Evolutionary conservation across 2,329 filamentous ascomycete genomes (phyloP).

Genomic region (Apiospora kogelbergensis): DNA sequence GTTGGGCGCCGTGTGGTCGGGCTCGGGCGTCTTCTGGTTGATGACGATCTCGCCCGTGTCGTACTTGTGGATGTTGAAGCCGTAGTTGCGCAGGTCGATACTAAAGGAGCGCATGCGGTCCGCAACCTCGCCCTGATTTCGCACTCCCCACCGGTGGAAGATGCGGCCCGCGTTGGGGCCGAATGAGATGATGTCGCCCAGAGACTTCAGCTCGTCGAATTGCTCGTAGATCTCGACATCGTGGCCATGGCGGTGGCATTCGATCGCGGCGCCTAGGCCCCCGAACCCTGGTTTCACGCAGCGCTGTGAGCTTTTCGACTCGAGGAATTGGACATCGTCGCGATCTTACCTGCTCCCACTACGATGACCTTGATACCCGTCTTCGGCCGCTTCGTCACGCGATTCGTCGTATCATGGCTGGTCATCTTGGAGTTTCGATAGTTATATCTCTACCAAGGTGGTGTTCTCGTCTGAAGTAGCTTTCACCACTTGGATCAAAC

Average conservation of each 20-base stretch:
- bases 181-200: constrained; percentile 64
- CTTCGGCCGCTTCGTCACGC: constrained; percentile 22
- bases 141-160: constrained; percentile 52
- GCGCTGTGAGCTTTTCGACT: neutral
- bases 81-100: constrained; percentile 52
- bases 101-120: constrained; percentile 47
- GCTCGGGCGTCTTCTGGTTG: constrained; percentile 49
- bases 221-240: constrained; percentile 58
- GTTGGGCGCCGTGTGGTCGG: constrained; percentile 47
- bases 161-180: constrained; percentile 62
- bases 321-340: neutral
- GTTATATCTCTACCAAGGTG: too few species aligned
- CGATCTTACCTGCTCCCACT: constrained; percentile 41
- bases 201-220: constrained; percentile 55
- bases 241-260: constrained; percentile 62
- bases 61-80: constrained; percentile 63
- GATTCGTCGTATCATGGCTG: constrained; percentile 18
- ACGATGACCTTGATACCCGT: constrained; percentile 55
- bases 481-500: neutral
- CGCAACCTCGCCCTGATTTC: constrained; percentile 44
- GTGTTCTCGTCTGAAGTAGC: neutral
- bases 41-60: constrained; percentile 60
- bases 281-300: constrained; percentile 51
- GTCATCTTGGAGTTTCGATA: constrained; percentile 16
- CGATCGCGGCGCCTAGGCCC: constrained; percentile 61